Evolutionary conservation across 2,329 filamentous ascomycete species (phyloP).

Genomic region (Neoscytalidium dimidiatum): DNA sequence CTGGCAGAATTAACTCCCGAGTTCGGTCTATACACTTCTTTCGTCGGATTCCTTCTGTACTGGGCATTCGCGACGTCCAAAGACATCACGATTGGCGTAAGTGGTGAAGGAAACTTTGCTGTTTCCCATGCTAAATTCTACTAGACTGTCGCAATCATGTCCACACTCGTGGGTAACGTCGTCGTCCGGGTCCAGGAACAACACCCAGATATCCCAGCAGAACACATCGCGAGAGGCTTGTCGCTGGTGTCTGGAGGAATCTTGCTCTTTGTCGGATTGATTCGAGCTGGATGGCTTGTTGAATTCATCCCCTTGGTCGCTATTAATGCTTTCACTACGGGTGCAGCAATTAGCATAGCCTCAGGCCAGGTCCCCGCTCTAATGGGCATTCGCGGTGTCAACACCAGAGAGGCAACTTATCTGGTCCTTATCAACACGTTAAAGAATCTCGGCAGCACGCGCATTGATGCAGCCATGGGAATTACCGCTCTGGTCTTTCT

Average conservation of each 20-base stretch:
- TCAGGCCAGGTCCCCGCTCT: conserved; percentile 65
- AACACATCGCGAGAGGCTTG: conserved; percentile 73
- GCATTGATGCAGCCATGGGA: conserved; percentile 61
- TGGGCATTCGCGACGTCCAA: conserved; percentile 84
- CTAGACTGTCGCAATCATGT: conserved; percentile 88
- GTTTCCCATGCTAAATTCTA: background rate
- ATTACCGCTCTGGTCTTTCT: conserved; percentile 60
- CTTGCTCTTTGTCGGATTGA: conserved; percentile 72
- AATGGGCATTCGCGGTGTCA: conserved; percentile 49
- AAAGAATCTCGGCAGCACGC: conserved; percentile 55
- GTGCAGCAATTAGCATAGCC: conserved; percentile 66
- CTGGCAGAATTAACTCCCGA: conserved; percentile 83
- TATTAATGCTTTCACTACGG: conserved; percentile 61
- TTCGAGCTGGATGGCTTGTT: conserved; percentile 81
- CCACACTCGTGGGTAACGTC: conserved; percentile 79
- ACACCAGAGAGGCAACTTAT: background rate
- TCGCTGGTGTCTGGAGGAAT: conserved; percentile 75
- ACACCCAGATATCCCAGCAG: conserved; percentile 58
- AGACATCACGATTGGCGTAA: conserved; percentile 93
- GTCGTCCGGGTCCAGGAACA: conserved; percentile 61
- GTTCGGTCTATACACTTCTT: conserved; percentile 88
- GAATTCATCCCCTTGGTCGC: conserved; percentile 86
- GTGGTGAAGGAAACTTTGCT: conserved; percentile 35
- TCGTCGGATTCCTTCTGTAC: conserved; percentile 92
- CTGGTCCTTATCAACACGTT: background rate